These are phyloP conservation scores for Coniella lustricola DNA, from an alignment of 2,329 filamentous ascomycete species.

Conservation along the genomic window DNA sequence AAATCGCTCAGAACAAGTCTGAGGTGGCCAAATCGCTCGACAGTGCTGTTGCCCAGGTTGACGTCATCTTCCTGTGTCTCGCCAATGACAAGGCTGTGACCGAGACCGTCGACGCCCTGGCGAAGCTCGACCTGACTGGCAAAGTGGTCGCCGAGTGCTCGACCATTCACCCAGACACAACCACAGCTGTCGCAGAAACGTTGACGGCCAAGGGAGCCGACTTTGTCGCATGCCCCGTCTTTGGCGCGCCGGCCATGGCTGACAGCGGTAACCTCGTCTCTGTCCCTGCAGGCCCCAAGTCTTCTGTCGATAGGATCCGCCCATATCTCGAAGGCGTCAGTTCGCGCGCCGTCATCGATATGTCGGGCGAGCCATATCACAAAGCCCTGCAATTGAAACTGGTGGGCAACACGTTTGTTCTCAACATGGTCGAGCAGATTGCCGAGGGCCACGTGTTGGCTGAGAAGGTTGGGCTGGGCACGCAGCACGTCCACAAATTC, in stretches of 20 bases:
- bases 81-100: constrained; percentile 70
- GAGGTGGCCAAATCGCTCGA: constrained; percentile 56
- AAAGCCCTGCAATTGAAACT: constrained; percentile 69
- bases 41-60: constrained; percentile 60
- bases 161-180: constrained; percentile 79
- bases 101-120: constrained; percentile 49
- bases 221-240: constrained; percentile 67
- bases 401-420: constrained; percentile 78
- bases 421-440: constrained; percentile 75
- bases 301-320: constrained; percentile 54
- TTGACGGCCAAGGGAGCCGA: constrained; percentile 54
- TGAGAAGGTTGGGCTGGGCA: constrained; percentile 72
- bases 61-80: constrained; percentile 78
- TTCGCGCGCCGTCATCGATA: constrained; percentile 61
- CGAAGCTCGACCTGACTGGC: constrained; percentile 50
- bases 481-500: constrained; percentile 62
- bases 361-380: constrained; percentile 60
- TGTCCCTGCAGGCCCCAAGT: constrained; percentile 61
- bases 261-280: constrained; percentile 64
- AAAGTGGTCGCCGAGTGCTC: constrained; percentile 86
- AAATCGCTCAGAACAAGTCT: constrained; percentile 54
- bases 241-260: constrained; percentile 64
- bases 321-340: constrained; percentile 71
- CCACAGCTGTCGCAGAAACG: constrained; percentile 54
- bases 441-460: constrained; percentile 72